Percentiles rank a stretch among this genome's conserved stretches.
Evolutionary conservation across 192 early-diverging fungal genomes (phyloP).

Genomic region (Coemansia sp.): DNA sequence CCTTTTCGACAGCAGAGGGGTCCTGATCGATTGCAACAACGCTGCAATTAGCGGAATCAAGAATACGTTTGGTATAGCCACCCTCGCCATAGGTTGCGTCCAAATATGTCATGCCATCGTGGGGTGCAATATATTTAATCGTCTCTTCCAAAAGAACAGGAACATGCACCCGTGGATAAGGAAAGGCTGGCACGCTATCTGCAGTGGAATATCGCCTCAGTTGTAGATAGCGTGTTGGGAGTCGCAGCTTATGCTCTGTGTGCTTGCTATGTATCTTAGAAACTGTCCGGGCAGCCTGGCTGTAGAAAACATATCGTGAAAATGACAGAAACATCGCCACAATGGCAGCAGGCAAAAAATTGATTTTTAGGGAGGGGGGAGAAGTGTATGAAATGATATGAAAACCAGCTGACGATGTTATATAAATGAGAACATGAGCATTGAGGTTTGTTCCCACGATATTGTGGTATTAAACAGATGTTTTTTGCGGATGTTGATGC

Average conservation of each 20-base stretch:
- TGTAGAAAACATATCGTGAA: neutral
- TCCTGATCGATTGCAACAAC: slow-evolving; percentile 77
- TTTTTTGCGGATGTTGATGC: no score
- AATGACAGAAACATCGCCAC: neutral
- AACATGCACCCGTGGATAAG: slow-evolving; percentile 35
- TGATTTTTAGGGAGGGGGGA: neutral
- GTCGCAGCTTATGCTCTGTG: neutral
- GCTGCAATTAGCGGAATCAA: slow-evolving; percentile 61
- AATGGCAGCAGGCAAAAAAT: neutral
- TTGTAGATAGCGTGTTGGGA: neutral
- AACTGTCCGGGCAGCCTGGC: neutral
- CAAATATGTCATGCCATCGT: slow-evolving; percentile 52
- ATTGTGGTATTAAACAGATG: slow-evolving; percentile 2
- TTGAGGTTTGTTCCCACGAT: neutral
- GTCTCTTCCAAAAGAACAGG: slow-evolving; percentile 60
- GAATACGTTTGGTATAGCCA: slow-evolving; percentile 67
- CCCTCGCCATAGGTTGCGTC: slow-evolving; percentile 79
- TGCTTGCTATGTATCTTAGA: neutral
- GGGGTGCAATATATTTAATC: slow-evolving; percentile 45
- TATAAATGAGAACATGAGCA: neutral
- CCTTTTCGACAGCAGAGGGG: slow-evolving; percentile 62
- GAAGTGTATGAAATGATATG: no score
- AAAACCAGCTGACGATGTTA: no score
- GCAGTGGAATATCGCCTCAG: neutral
- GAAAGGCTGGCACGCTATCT: slow-evolving; percentile 10